Percentiles rank a stretch among this genome's conserved stretches.
phyloP scores from a whole-genome alignment of 2,329 filamentous ascomycete species.

The Scytalidium lignicola region DNA sequence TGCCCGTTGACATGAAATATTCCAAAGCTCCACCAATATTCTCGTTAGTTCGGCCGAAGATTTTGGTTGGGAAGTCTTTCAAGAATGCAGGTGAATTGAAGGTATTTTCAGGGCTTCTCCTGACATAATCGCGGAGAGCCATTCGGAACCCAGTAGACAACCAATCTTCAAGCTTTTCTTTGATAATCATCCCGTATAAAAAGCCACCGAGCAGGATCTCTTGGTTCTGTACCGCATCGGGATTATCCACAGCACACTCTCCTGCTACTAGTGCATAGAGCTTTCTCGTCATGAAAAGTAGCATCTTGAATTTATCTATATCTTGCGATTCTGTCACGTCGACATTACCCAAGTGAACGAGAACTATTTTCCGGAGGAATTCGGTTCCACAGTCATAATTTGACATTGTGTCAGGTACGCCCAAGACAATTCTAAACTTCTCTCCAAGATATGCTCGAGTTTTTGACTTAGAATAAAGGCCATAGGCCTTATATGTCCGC shows the following conservation, averaged over 20 bases:
- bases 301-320: constrained; percentile 85
- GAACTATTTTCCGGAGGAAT: constrained; percentile 82
- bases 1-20: constrained; percentile 95
- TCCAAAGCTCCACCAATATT: constrained; percentile 83
- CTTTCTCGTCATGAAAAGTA: constrained; percentile 95
- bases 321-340: constrained; percentile 81
- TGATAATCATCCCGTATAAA: constrained; percentile 90
- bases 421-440: constrained; percentile 86
- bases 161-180: constrained; percentile 90
- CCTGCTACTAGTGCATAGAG: constrained; percentile 89
- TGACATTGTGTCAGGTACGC: constrained; percentile 75
- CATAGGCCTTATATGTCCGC: constrained; percentile 89
- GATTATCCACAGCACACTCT: constrained; percentile 90
- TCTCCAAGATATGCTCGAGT: constrained; percentile 82
- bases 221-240: constrained; percentile 93
- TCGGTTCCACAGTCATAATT: constrained; percentile 88
- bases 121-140: constrained; percentile 52
- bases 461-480: constrained; percentile 73
- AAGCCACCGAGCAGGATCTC: constrained; percentile 92
- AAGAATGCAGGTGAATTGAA: constrained; percentile 75
- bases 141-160: constrained; percentile 51
- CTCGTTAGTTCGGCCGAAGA: constrained; percentile 79
- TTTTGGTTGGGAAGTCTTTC: constrained; percentile 71
- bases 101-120: constrained; percentile 54
- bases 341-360: constrained; percentile 85